phyloP scores from a whole-genome alignment of 2,329 filamentous ascomycete genomes.

The Hymenoscyphus infarciens region DNA sequence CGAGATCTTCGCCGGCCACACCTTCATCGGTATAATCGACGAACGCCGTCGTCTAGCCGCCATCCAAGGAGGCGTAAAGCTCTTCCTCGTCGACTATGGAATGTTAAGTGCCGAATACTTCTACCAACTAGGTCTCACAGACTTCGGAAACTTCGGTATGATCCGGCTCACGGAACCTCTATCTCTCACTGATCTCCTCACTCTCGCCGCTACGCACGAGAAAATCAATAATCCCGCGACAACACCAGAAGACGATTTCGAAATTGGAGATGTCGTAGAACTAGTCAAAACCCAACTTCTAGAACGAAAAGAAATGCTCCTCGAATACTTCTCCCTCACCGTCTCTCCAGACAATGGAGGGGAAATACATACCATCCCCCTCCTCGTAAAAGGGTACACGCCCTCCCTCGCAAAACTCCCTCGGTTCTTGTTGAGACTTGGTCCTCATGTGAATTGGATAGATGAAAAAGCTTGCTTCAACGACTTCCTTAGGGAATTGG shows the following conservation, averaged over 20 bases:
- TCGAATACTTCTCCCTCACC: conserved; percentile 87
- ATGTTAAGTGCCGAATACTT: conserved; percentile 84
- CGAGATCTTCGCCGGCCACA: conserved; percentile 82
- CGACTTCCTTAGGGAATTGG: conserved; percentile 79
- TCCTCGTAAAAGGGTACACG: conserved; percentile 84
- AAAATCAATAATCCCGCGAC: conserved; percentile 42
- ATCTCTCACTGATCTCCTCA: conserved; percentile 65
- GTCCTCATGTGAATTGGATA: conserved; percentile 83
- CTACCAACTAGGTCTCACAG: conserved; percentile 90
- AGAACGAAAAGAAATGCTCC: conserved; percentile 76
- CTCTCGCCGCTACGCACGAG: conserved; percentile 70
- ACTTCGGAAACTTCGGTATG: conserved; percentile 90
- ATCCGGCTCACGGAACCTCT: conserved; percentile 79
- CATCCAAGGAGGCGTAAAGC: conserved; percentile 86
- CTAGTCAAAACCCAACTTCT: conserved; percentile 67
- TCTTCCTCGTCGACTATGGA: conserved; percentile 92
- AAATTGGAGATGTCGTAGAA: conserved; percentile 63
- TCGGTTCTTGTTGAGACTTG: conserved; percentile 79
- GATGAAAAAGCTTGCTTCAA: conserved; percentile 84
- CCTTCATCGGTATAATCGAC: conserved; percentile 91
- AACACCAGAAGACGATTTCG: conserved; percentile 49
- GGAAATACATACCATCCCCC: conserved; percentile 72
- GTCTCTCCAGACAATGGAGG: conserved; percentile 58
- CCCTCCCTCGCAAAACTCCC: conserved; percentile 85
- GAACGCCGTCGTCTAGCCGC: conserved; percentile 82